These are phyloP conservation scores for Ophiocordyceps australis DNA, from an alignment of 2,329 filamentous ascomycete genomes.

Conservation along the genomic window DNA sequence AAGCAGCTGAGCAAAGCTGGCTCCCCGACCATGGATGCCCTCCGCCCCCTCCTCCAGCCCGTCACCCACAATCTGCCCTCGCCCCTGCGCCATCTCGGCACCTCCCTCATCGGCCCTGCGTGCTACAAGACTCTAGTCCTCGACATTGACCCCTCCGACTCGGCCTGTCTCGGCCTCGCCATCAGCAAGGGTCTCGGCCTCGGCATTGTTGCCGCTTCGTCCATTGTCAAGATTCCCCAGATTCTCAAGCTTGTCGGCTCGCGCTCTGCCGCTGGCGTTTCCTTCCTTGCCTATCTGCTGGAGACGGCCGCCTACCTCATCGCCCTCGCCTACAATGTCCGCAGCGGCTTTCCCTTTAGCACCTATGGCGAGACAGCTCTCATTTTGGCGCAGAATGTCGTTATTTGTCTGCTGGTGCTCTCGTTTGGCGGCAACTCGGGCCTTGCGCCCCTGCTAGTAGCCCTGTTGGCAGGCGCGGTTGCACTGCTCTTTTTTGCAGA, in stretches of 20 bases:
- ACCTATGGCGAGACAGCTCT: slow-evolving; percentile 91
- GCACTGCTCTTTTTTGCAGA: slow-evolving; percentile 59
- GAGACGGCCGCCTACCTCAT: slow-evolving; percentile 82
- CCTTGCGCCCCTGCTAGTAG: slow-evolving; percentile 61
- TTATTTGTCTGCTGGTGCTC: slow-evolving; percentile 74
- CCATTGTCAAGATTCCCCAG: slow-evolving; percentile 92
- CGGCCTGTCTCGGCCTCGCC: slow-evolving; percentile 70
- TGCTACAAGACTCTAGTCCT: slow-evolving; percentile 82
- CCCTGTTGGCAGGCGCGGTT: slow-evolving; percentile 49
- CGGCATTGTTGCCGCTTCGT: slow-evolving; percentile 77
- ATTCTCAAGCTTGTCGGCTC: slow-evolving; percentile 80
- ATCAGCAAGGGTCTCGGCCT: slow-evolving; percentile 87
- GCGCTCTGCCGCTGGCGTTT: slow-evolving; percentile 66
- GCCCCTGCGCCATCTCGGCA: slow-evolving; percentile 55
- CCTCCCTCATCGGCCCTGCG: slow-evolving; percentile 60
- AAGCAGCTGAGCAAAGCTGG: too few species aligned
- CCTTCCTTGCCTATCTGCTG: slow-evolving; percentile 80
- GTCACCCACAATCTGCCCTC: slow-evolving; percentile 56
- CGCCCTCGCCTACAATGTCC: slow-evolving; percentile 78
- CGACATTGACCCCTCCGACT: slow-evolving; percentile 62
- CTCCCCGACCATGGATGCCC: slow-evolving; percentile 32
- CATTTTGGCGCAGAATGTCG: slow-evolving; percentile 81
- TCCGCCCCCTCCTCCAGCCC: slow-evolving; percentile 44
- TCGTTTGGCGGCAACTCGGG: slow-evolving; percentile 55
- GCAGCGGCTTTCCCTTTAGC: slow-evolving; percentile 85